A percentile compares a stretch with the other conserved stretches of the same genome.
phyloP scores from a whole-genome alignment of 2,329 filamentous ascomycete species.

The Sporothrix schenckii region DNA sequence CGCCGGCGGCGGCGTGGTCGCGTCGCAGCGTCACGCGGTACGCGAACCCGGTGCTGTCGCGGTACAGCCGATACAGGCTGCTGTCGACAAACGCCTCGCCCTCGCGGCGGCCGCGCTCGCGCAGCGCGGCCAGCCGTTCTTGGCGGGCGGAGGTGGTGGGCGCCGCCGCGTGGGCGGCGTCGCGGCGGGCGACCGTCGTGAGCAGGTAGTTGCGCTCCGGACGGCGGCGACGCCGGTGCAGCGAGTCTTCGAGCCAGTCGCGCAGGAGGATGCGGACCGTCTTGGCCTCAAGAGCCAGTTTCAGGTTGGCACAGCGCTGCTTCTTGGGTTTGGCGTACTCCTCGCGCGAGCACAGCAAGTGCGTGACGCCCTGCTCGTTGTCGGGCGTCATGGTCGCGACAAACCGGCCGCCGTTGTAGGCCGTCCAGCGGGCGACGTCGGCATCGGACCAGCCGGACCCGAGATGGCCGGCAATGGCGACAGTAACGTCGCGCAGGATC shows the following conservation, averaged over 20 bases:
- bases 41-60: slow-evolving; percentile 62
- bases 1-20: slow-evolving; percentile 48
- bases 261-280: slow-evolving; percentile 48
- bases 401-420: slow-evolving; percentile 63
- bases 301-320: slow-evolving; percentile 20
- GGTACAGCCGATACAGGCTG: slow-evolving; percentile 65
- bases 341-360: slow-evolving; percentile 68
- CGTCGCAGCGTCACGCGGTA: slow-evolving; percentile 67
- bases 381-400: slow-evolving; percentile 52
- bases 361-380: slow-evolving; percentile 57
- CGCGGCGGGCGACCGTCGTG: slow-evolving; percentile 39
- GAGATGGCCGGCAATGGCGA: slow-evolving; percentile 64
- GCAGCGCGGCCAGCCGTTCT: slow-evolving; percentile 43
- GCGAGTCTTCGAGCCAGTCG: slow-evolving; percentile 59
- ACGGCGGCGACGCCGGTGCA: slow-evolving; percentile 39
- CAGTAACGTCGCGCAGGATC: slow-evolving; percentile 38
- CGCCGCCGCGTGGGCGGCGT: slow-evolving; percentile 34
- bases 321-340: slow-evolving; percentile 51
- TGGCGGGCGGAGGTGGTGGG: slow-evolving; percentile 34
- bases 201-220: slow-evolving; percentile 49
- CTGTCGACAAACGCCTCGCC: slow-evolving; percentile 53
- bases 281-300: neutral
- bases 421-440: slow-evolving; percentile 68
- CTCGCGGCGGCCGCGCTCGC: slow-evolving; percentile 41
- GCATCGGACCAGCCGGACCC: slow-evolving; percentile 51